Base-by-base conservation (phyloP, 2,329 filamentous ascomycete genomes). In the Juglanconis oblonga region DNA sequence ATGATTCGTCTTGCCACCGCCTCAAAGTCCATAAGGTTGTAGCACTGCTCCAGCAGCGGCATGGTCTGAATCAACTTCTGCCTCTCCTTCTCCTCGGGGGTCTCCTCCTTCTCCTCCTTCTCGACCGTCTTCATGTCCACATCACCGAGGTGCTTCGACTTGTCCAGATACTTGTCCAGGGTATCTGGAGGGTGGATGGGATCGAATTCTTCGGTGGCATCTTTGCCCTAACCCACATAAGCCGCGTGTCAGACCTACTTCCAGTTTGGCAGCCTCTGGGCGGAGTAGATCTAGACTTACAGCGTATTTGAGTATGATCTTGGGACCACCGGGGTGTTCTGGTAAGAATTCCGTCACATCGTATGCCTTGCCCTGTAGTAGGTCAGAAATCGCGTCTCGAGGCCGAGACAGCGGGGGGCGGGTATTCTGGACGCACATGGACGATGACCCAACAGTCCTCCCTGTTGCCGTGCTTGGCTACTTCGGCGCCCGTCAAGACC, bases 301-400 rank as follows among this genome's bases (percentile, higher is more conserved):
- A 35, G 93, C 93, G 77, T 97, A 97, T 78, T 97, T 97, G 65
- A 99, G 84, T 70, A 99, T 98, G 73, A 98, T 96, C 72, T 94
- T 95, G 66, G 87, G 83, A 42, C 91, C 93, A 63, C 93, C 93
- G 31, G 93, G 93, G 71, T 97, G 92, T 74, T 96, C 91, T 87
- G 90, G 89, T n/a, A 96, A 76, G 73, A 95, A 95, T 48, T 93
- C 90, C 4, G 92, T 96, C 61, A 96, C 91, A 80, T 96, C 92
- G 77, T 96, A 96, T 59, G 88, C 91, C 76, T 90, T 90, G 62
- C 91, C 85, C 81, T 87, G 64, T n/a, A 56, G 49, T 36, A 31
- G 17, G 2, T 31, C 42, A 49, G 53, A 13, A 49, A 57, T 42
- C 9, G 32, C 8, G 44, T 33, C 1, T 2, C 32, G 38, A 55